phyloP scores from a whole-genome alignment of 1,284 basidiomycete species.

The Lentinus polychrous region DNA sequence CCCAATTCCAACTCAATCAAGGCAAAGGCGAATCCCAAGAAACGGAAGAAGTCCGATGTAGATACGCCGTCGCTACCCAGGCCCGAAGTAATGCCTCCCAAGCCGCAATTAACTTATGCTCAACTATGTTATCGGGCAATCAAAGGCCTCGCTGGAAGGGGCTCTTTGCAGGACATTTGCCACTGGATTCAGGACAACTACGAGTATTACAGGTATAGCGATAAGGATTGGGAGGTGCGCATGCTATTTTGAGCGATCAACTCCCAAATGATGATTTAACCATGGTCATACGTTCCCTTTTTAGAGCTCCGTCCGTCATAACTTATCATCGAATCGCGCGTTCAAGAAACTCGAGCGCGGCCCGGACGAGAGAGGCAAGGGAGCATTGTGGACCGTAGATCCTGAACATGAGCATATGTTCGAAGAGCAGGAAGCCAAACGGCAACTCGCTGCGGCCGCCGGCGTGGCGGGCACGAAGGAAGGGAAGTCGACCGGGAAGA shows the following conservation, averaged over 20 bases:
- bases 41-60: slow-evolving; percentile 60
- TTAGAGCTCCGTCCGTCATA: slow-evolving; percentile 89
- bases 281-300: slow-evolving; percentile 13
- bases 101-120: slow-evolving; percentile 72
- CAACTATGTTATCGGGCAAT: slow-evolving; percentile 77
- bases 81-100: slow-evolving; percentile 73
- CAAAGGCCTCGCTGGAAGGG: slow-evolving; percentile 74
- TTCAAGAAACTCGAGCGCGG: slow-evolving; percentile 83
- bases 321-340: slow-evolving; percentile 81
- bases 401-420: slow-evolving; percentile 61
- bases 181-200: slow-evolving; percentile 85
- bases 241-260: slow-evolving; percentile 10
- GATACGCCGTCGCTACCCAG: slow-evolving; percentile 36
- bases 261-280: slow-evolving; percentile 1
- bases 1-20: slow-evolving; percentile 55
- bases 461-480: slow-evolving; percentile 29
- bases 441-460: slow-evolving; percentile 29
- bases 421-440: slow-evolving; percentile 60
- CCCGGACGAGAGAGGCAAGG: slow-evolving; percentile 82
- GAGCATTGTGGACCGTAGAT: slow-evolving; percentile 85
- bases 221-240: slow-evolving; percentile 74
- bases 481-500: slow-evolving; percentile 35
- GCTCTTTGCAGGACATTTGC: slow-evolving; percentile 88
- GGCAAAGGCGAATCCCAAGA: slow-evolving; percentile 50
- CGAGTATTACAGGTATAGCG: slow-evolving; percentile 82